These are phyloP conservation scores for Rhodotorula sp. DNA, from an alignment of 1,284 basidiomycete genomes.

Conservation along the genomic window DNA sequence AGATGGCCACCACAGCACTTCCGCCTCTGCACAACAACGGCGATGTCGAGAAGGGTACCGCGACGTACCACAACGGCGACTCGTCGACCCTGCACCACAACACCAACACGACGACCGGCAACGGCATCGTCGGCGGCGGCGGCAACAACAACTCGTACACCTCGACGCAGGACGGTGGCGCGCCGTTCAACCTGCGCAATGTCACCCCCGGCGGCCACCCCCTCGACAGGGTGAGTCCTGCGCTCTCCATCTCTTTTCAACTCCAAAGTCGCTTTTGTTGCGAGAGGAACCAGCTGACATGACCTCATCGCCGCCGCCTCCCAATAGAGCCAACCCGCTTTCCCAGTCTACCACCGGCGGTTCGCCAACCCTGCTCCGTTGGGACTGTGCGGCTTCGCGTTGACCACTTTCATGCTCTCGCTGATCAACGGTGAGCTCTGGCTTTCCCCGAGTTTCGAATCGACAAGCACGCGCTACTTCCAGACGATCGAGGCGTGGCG, in stretches of 20 bases:
- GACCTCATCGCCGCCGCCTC: too few species aligned
- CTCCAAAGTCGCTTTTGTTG: neutral
- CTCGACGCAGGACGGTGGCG: constrained; percentile 23
- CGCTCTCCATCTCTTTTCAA: neutral
- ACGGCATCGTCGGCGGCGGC: neutral
- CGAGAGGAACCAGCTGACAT: neutral
- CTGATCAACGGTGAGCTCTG: constrained; percentile 25
- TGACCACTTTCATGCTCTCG: constrained; percentile 36
- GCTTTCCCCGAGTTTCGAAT: too few species aligned
- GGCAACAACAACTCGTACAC: constrained; percentile 10
- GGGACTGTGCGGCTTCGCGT: constrained; percentile 45
- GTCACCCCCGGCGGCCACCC: constrained; percentile 31
- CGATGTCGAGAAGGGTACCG: neutral
- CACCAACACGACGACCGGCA: too few species aligned
- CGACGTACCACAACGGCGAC: neutral
- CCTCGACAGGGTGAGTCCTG: constrained; percentile 18
- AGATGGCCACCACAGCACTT: neutral
- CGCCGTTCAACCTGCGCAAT: constrained; percentile 28
- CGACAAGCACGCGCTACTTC: too few species aligned
- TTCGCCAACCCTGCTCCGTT: constrained; percentile 58
- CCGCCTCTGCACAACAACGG: neutral
- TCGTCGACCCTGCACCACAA: neutral
- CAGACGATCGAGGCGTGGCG: too few species aligned
- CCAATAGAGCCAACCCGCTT: constrained; percentile 14
- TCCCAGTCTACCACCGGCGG: constrained; percentile 39